phyloP scores from a whole-genome alignment of 495 filamentous ascomycete species.

The Penicillium chermesinum region DNA sequence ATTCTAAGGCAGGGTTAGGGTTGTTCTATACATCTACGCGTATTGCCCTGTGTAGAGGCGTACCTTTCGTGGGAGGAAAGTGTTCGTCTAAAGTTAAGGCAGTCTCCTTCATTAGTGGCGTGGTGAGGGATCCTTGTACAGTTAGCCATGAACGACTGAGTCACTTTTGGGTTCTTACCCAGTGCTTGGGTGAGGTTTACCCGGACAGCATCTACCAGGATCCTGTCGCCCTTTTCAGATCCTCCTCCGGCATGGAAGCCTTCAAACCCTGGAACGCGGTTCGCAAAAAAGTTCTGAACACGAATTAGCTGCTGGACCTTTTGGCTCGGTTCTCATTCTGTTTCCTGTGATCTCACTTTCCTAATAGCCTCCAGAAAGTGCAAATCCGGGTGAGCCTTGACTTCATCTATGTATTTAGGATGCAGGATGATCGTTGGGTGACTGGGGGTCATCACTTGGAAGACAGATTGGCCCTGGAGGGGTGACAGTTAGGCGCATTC shows the following conservation, averaged over 20 bases:
- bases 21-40: not conserved
- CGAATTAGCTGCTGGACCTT: constrained; percentile 4
- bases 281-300: constrained; percentile 37
- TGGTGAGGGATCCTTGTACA: constrained; percentile 27
- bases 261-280: constrained; percentile 44
- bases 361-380: constrained; percentile 36
- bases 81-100: constrained; percentile 32
- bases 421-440: constrained; percentile 40
- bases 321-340: not conserved
- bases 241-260: constrained; percentile 29
- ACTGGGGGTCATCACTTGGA: constrained; percentile 34
- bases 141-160: not conserved
- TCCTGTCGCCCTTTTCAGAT: constrained; percentile 8
- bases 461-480: constrained; percentile 26
- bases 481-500: not conserved
- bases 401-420: constrained; percentile 45
- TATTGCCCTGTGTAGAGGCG: not conserved
- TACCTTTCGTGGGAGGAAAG: constrained; percentile 36
- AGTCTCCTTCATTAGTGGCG: constrained; percentile 42
- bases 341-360: constrained; percentile 25
- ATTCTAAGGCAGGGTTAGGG: constrained; percentile 15
- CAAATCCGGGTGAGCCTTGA: constrained; percentile 39
- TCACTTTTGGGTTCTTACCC: constrained; percentile 14
- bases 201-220: constrained; percentile 31
- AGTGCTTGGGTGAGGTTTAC: constrained; percentile 48